Evolutionary conservation across 2,329 filamentous ascomycete species (phyloP).

Genomic region (Acephala macrosclerotiorum): DNA sequence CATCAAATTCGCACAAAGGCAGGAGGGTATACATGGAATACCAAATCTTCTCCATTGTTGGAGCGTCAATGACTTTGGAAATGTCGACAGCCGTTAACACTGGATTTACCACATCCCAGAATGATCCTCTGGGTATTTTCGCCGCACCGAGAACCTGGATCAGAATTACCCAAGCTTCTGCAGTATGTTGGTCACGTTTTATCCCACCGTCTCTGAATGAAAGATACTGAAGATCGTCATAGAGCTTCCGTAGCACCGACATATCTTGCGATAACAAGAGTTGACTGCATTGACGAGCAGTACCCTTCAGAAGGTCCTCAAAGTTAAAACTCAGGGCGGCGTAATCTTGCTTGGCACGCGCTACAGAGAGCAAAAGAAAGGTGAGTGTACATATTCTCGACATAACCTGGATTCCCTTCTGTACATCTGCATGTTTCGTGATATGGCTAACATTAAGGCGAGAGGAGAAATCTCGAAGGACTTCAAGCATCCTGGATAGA

Average conservation of each 20-base stretch:
- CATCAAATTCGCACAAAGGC: conserved; percentile 67
- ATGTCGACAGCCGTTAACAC: conserved; percentile 49
- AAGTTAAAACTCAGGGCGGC: conserved; percentile 45
- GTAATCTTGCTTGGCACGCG: conserved; percentile 35
- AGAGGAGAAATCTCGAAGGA: conserved; percentile 37
- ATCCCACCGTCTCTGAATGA: conserved; percentile 60
- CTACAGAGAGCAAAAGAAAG: conserved; percentile 52
- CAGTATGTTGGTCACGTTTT: conserved; percentile 50
- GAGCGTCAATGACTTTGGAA: conserved; percentile 50
- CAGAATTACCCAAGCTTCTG: conserved; percentile 65
- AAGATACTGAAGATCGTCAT: conserved; percentile 55
- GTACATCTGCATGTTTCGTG: not conserved
- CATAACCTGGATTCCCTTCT: conserved; percentile 30
- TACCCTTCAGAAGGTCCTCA: conserved; percentile 56
- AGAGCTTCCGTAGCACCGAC: conserved; percentile 53
- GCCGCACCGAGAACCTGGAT: conserved; percentile 61
- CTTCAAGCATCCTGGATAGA: conserved; percentile 39
- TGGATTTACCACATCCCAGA: conserved; percentile 65
- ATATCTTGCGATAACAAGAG: conserved; percentile 54
- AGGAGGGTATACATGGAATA: conserved; percentile 65
- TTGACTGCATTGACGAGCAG: conserved; percentile 49
- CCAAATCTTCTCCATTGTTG: conserved; percentile 64
- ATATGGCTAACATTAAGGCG: conserved; percentile 24
- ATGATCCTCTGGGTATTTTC: conserved; percentile 58
- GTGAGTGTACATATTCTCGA: conserved; percentile 45